Evolutionary conservation across 2,329 filamentous ascomycete species (phyloP).

Genomic region (Ceratocystis smalleyi): DNA sequence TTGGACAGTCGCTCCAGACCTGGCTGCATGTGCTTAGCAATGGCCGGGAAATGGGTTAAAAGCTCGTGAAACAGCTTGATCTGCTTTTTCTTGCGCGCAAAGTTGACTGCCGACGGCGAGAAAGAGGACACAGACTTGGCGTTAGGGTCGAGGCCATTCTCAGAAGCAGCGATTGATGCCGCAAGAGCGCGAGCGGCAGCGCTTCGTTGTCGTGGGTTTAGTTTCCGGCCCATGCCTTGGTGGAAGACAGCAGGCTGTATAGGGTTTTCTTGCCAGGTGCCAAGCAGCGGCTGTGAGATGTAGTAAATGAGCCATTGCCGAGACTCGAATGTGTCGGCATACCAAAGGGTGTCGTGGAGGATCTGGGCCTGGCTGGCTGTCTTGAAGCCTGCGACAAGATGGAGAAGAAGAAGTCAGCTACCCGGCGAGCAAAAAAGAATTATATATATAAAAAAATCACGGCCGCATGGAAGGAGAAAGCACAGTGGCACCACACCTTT

Average conservation of each 20-base stretch:
- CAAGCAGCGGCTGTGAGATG: conserved; percentile 77
- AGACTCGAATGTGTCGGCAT: conserved; percentile 73
- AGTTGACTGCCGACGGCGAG: conserved; percentile 22
- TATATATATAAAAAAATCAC: too few relatives aligned
- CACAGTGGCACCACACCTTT: conserved; percentile 50
- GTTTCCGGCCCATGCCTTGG: conserved; percentile 28
- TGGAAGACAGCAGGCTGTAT: conserved; percentile 50
- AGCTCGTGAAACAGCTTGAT: conserved; percentile 83
- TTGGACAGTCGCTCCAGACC: conserved; percentile 79
- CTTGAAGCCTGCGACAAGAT: conserved; percentile 59
- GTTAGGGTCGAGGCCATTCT: conserved; percentile 22
- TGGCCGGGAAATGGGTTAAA: conserved; percentile 83
- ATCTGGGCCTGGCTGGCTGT: conserved; percentile 77
- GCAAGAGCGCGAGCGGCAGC: conserved; percentile 6
- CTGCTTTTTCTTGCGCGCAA: conserved; percentile 62
- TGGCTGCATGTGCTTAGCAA: conserved; percentile 87
- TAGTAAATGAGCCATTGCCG: conserved; percentile 95
- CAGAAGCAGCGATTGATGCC: conserved; percentile 18
- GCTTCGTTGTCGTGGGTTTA: conserved; percentile 19
- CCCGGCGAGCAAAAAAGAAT: background rate
- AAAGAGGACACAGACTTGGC: background rate
- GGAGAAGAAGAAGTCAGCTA: conserved; percentile 2
- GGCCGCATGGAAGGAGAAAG: background rate
- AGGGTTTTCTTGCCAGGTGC: conserved; percentile 61
- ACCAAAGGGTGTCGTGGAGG: conserved; percentile 71